phyloP scores from a whole-genome alignment of 305 asterid genomes.

The Solanum hybrid region DNA sequence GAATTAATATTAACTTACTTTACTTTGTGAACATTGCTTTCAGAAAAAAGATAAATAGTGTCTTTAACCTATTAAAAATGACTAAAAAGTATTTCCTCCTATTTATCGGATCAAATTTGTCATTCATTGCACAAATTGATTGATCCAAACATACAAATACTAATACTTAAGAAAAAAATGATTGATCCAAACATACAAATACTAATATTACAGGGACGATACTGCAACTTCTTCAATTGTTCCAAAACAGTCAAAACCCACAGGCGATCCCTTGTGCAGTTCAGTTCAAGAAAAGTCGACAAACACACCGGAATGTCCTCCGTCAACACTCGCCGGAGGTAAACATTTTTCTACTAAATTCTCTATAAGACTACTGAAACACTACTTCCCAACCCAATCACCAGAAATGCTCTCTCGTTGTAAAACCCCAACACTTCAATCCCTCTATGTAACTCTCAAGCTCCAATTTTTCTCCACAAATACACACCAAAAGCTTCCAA shows the following conservation, averaged over 20 bases:
- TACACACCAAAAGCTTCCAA: slow-evolving; percentile 1
- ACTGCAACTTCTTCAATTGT: not conserved
- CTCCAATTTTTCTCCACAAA: slow-evolving; percentile 24
- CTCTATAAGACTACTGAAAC: not conserved
- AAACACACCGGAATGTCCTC: not conserved
- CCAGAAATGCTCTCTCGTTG: not conserved
- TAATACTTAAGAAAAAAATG: not conserved
- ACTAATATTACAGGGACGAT: not conserved
- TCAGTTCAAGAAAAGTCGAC: not conserved
- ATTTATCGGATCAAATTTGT: not conserved
- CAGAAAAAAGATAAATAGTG: not conserved
- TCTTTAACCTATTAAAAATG: not conserved
- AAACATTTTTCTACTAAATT: not conserved
- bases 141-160: too few species aligned
- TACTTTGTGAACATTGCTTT: not conserved
- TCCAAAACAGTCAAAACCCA: not conserved
- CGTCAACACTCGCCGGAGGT: not conserved
- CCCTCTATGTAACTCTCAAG: slow-evolving; percentile 15
- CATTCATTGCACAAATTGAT: not conserved
- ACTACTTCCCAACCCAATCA: not conserved
- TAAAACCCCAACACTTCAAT: slow-evolving; percentile 1
- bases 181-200: not conserved
- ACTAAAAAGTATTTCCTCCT: not conserved
- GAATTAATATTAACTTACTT: not conserved
- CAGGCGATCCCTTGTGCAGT: not conserved